A percentile compares a stretch with the other conserved stretches of the same genome.
Evolutionary conservation across 306 rosid genomes (phyloP).

Genomic region (Castanea crenata): DNA sequence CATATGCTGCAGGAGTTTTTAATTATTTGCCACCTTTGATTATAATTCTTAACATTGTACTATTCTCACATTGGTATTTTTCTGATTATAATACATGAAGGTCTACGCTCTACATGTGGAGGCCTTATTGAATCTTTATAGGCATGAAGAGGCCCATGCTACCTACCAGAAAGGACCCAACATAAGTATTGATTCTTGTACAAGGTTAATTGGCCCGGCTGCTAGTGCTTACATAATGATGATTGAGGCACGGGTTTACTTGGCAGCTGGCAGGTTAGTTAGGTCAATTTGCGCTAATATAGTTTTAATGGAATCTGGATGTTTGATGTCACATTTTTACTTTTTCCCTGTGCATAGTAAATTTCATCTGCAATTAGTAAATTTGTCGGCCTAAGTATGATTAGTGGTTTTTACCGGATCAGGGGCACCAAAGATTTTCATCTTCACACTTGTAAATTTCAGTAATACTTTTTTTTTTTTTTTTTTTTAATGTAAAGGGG

Average conservation of each 20-base stretch:
- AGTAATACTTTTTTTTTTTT: too few relatives aligned
- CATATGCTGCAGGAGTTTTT: too few relatives aligned
- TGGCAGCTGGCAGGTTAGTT: slow-evolving; percentile 85
- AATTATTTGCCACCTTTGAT: not conserved
- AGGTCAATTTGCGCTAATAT: slow-evolving; percentile 11
- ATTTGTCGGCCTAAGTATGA: too few relatives aligned
- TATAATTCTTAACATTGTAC: not conserved
- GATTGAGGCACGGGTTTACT: slow-evolving; percentile 64
- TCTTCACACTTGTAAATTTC: too few relatives aligned
- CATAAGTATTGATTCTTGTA: slow-evolving; percentile 46
- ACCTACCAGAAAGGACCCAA: slow-evolving; percentile 58
- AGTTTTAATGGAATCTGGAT: not conserved
- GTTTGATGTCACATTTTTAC: not conserved
- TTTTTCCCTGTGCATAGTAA: not conserved
- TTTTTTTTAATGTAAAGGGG: too few relatives aligned
- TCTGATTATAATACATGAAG: slow-evolving; percentile 23
- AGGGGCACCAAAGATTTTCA: too few relatives aligned
- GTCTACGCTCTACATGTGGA: slow-evolving; percentile 83
- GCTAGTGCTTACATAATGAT: slow-evolving; percentile 49
- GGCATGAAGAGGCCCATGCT: slow-evolving; percentile 72
- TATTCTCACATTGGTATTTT: not conserved
- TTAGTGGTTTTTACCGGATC: too few relatives aligned
- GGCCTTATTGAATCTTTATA: slow-evolving; percentile 68
- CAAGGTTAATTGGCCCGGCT: slow-evolving; percentile 54
- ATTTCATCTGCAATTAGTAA: too few relatives aligned